Percentiles rank a stretch among this genome's conserved stretches.
Evolutionary conservation across 2,329 filamentous ascomycete genomes (phyloP).

Genomic region (Dothidotthia symphoricarpi): DNA sequence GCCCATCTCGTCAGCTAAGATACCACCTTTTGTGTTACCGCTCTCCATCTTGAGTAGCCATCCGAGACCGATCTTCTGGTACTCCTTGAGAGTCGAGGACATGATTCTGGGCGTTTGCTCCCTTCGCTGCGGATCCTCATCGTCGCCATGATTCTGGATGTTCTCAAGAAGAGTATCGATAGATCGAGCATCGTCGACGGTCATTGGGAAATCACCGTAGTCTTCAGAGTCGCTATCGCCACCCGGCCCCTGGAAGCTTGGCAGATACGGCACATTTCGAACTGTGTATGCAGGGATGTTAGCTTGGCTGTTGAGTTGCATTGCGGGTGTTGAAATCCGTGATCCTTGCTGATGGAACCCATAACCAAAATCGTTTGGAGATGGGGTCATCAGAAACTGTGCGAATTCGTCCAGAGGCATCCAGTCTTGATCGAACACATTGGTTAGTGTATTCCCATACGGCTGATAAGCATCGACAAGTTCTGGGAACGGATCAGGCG

Average conservation of each 20-base stretch:
- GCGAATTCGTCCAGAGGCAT: slow-evolving; percentile 30
- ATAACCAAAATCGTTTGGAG: slow-evolving; percentile 13
- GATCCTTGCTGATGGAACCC: slow-evolving; percentile 9
- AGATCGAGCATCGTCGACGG: slow-evolving; percentile 18
- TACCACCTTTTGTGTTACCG: slow-evolving; percentile 69
- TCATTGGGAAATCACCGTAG: slow-evolving; percentile 15
- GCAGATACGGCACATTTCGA: slow-evolving; percentile 7
- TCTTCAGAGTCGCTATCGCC: slow-evolving; percentile 13
- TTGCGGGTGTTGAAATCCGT: neutral
- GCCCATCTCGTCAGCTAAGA: slow-evolving; percentile 66
- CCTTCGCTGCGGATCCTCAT: slow-evolving; percentile 54
- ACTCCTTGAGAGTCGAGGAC: slow-evolving; percentile 68
- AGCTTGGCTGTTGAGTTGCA: slow-evolving; percentile 1
- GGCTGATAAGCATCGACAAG: slow-evolving; percentile 12
- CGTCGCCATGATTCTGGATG: slow-evolving; percentile 35
- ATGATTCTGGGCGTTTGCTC: slow-evolving; percentile 69
- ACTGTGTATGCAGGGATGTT: neutral
- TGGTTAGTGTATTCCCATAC: slow-evolving; percentile 1
- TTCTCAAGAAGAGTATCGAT: slow-evolving; percentile 35
- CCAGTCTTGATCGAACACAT: slow-evolving; percentile 24
- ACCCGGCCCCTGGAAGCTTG: slow-evolving; percentile 5
- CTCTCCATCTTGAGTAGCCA: slow-evolving; percentile 77
- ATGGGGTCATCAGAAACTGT: slow-evolving; percentile 25
- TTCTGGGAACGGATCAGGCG: slow-evolving; percentile 26
- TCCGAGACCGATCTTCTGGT: slow-evolving; percentile 74